These are phyloP conservation scores for Cadophora sp. DNA, from an alignment of 2,329 filamentous ascomycete species.

Conservation along the genomic window DNA sequence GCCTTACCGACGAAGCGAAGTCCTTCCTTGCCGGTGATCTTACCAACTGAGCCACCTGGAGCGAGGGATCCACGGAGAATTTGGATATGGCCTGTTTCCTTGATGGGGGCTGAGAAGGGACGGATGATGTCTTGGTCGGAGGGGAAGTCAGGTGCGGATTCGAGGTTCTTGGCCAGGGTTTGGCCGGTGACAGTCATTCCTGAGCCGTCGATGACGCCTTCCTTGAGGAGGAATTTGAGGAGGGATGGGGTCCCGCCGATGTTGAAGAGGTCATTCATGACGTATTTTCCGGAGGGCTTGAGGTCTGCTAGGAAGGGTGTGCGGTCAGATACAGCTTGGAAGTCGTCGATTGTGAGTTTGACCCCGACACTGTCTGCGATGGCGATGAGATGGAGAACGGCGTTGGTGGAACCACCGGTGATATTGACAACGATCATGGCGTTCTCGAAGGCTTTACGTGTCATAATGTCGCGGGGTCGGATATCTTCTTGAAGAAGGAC, in stretches of 20 bases:
- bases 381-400: slow-evolving; percentile 83
- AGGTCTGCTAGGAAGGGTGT: slow-evolving; percentile 83
- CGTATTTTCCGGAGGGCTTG: slow-evolving; percentile 75
- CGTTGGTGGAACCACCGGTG: slow-evolving; percentile 85
- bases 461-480: slow-evolving; percentile 78
- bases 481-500: slow-evolving; percentile 79
- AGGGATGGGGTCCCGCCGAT: slow-evolving; percentile 64
- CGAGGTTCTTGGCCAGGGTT: slow-evolving; percentile 63
- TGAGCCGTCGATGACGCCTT: slow-evolving; percentile 64
- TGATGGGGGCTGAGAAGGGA: slow-evolving; percentile 72
- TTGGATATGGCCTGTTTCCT: slow-evolving; percentile 74
- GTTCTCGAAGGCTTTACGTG: slow-evolving; percentile 81
- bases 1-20: slow-evolving; percentile 71
- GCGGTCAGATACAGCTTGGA: slow-evolving; percentile 81
- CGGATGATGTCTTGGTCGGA: slow-evolving; percentile 73
- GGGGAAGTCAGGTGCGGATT: slow-evolving; percentile 67
- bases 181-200: slow-evolving; percentile 66
- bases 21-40: slow-evolving; percentile 81
- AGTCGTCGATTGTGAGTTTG: slow-evolving; percentile 85
- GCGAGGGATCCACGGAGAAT: slow-evolving; percentile 74
- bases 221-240: slow-evolving; percentile 62
- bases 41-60: slow-evolving; percentile 73
- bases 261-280: slow-evolving; percentile 62
- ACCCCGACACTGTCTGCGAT: slow-evolving; percentile 83
- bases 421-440: slow-evolving; percentile 86